Evolutionary conservation across 140 eudicot genomes (phyloP).

Genomic region (Erigeron philadelphicus): DNA sequence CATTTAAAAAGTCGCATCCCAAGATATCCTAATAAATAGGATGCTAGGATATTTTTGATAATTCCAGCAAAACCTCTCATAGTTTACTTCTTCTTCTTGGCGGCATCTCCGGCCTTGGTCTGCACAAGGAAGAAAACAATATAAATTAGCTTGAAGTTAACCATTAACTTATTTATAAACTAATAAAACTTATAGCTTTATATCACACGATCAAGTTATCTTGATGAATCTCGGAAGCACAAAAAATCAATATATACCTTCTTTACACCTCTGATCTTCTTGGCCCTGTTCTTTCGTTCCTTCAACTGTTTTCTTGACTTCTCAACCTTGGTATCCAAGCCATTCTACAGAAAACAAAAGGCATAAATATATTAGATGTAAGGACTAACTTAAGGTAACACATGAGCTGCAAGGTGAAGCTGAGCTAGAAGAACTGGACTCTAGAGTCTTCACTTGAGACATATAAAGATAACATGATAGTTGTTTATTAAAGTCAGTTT

Average conservation of each 20-base stretch:
- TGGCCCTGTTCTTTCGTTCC: slow-evolving; percentile 74
- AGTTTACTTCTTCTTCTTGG: slow-evolving; percentile 41
- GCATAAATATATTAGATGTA: neutral
- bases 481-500: neutral
- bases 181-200: neutral
- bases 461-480: neutral
- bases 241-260: slow-evolving; percentile 35
- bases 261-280: slow-evolving; percentile 76
- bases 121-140: slow-evolving; percentile 1
- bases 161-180: neutral
- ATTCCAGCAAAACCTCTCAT: slow-evolving; percentile 20
- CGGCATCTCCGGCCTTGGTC: slow-evolving; percentile 41
- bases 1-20: slow-evolving; percentile 12
- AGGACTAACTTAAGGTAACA: neutral
- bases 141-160: neutral
- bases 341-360: slow-evolving; percentile 39
- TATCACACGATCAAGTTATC: neutral
- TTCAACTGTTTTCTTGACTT: slow-evolving; percentile 67
- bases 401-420: neutral
- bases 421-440: neutral
- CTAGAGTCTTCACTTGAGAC: neutral
- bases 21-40: slow-evolving; percentile 4
- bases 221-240: neutral
- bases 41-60: slow-evolving; percentile 14
- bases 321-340: slow-evolving; percentile 64